Conservation (phyloP, 2,329 filamentous ascomycete genomes). For the Tolypocladium endophyticum region DNA sequence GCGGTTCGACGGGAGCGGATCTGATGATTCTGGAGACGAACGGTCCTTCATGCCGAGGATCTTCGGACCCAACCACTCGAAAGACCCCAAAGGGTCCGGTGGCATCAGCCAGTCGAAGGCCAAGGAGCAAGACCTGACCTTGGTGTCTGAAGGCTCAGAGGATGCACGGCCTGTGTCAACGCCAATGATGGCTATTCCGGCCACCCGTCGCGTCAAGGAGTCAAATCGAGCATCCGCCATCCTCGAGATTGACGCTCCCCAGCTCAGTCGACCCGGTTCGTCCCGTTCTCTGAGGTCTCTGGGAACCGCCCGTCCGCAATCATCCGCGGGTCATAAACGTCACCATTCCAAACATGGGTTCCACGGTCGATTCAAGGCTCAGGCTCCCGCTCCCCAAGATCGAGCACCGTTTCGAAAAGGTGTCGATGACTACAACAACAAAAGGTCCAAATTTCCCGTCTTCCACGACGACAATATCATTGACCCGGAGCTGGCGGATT, state of each 20-base stretch:
- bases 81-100: conserved; percentile 32
- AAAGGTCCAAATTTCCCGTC: conserved; percentile 64
- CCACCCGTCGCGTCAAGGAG: conserved; percentile 55
- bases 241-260: conserved; percentile 78
- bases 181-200: conserved; percentile 62
- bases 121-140: conserved; percentile 28
- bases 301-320: conserved; percentile 59
- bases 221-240: conserved; percentile 81
- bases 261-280: conserved; percentile 82
- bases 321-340: conserved; percentile 64
- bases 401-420: conserved; percentile 78
- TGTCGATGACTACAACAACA: conserved; percentile 52
- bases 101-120: conserved; percentile 18
- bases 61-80: conserved; percentile 43
- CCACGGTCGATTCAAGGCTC: conserved; percentile 60
- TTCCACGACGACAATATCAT: conserved; percentile 99
- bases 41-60: conserved; percentile 58
- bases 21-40: conserved; percentile 78
- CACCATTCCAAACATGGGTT: conserved; percentile 83
- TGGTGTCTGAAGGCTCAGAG: conserved; percentile 30
- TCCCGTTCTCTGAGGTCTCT: conserved; percentile 78
- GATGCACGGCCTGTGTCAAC: conserved; percentile 48
- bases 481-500: conserved; percentile 87
- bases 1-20: conserved; percentile 75
- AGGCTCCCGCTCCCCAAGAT: conserved; percentile 56